Evolutionary conservation across 805 yeast species (phyloP), one percentile per base, ranked within the genome.

Genomic region (Kuraishia capsulata): DNA sequence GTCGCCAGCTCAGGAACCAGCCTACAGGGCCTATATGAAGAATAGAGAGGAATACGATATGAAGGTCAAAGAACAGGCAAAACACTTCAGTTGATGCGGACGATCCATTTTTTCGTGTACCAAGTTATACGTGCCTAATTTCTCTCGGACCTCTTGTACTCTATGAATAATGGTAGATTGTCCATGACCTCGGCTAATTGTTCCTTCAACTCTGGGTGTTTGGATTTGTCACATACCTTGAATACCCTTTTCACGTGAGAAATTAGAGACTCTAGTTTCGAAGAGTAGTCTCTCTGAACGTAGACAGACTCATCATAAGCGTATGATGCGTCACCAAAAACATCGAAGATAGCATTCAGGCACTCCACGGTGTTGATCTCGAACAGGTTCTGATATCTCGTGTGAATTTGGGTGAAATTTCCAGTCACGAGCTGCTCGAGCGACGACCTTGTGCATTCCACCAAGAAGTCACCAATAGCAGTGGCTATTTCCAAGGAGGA

Each of bases 1-100:
- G 44, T 88, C 97, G 0, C 98, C 98, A 2, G 98, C 98, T 0
- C 98, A 92, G 62, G 92, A 87, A 47, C 95, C 95, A 3, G 97
- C 98, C 2, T 92, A 89, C 86, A 81, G 81, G 58, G 86, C 90
- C 1, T 89, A 76, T 53, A 73, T 74, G 16, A 77, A 76, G 54
- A 85, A 87, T 55, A 73, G 72, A 51, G 65, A 67, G 0, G 63
- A 71, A 31, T 92, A 92, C 57, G 86, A 81, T 42, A 76, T 74
- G 56, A 81, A 76, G 50, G 95, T 92, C 21, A 64, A 63, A 46
- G 86, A 84, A 45, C 97, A 92, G 62, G 87, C 92, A 5, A 71
- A 73, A 53, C 72, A 68, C 53, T 90, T 31, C n/a, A n/a, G n/a
- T n/a, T n/a, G n/a, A 29, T 29, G n/a, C 16, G n/a, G 10, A 8